These are phyloP conservation scores for Chaetomiaceae sp. DNA, from an alignment of 2,329 filamentous ascomycete species.

Conservation along the genomic window DNA sequence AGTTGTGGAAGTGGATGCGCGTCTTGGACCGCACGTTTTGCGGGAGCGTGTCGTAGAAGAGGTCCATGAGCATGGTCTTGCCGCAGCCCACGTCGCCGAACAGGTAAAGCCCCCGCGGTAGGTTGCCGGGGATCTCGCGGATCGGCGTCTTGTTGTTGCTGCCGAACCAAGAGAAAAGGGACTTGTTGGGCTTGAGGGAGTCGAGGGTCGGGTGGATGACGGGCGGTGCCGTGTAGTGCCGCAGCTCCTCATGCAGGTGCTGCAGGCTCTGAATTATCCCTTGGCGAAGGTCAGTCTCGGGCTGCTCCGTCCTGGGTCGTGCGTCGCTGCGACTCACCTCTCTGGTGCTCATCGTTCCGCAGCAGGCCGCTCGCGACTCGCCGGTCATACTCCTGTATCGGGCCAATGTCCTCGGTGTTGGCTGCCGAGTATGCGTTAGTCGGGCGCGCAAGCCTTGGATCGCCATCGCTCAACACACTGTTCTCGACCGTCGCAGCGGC, in stretches of 20 bases:
- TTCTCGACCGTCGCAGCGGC: constrained; percentile 20
- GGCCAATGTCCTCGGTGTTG: constrained; percentile 50
- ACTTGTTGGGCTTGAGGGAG: constrained; percentile 55
- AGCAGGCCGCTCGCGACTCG: constrained; percentile 70
- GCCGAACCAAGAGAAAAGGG: constrained; percentile 61
- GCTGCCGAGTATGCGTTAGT: constrained; percentile 12
- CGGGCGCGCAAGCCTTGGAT: no score
- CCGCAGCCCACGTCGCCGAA: constrained; percentile 95
- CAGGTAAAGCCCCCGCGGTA: constrained; percentile 88
- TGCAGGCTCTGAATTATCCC: constrained; percentile 87
- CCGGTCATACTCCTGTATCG: constrained; percentile 81
- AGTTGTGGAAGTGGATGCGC: constrained; percentile 97
- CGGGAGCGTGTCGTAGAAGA: constrained; percentile 93
- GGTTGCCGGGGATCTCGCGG: constrained; percentile 58
- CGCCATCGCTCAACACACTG: constrained; percentile 11
- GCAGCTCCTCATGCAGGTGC: constrained; percentile 78
- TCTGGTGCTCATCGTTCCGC: constrained; percentile 84
- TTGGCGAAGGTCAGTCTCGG: constrained; percentile 31
- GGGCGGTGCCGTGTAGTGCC: constrained; percentile 64
- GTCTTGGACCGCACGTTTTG: constrained; percentile 74
- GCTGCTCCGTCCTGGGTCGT: not conserved
- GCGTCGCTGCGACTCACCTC: constrained; percentile 57
- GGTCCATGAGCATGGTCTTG: constrained; percentile 99
- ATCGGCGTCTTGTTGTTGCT: constrained; percentile 34
- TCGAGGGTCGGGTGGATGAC: constrained; percentile 76